Base-by-base conservation (phyloP, 2,329 filamentous ascomycete genomes). In the Cordyceps pruinosa region DNA sequence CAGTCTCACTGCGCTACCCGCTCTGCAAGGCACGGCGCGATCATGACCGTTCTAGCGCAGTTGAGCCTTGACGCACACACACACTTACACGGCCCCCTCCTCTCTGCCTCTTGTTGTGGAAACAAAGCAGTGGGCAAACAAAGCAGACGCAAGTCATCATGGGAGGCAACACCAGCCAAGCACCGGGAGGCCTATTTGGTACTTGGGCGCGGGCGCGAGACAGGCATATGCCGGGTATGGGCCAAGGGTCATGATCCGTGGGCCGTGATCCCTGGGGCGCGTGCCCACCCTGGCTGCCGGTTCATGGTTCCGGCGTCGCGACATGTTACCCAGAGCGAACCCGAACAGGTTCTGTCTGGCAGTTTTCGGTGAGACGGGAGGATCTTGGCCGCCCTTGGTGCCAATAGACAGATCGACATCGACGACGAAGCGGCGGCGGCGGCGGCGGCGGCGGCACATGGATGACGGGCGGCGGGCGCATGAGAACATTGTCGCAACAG, bases 1-100 rank as follows among this genome's bases (percentile, higher is more conserved):
- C 28, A 32, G 28, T 32, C 28, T 54, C 19, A 44, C 28, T 53
- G 50, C 50, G 50, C 42, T 54, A 55, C 44, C 42, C 42, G 52
- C 39, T 42, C 52, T 56, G 52, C 52, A 56, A 56, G 52, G 52
- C 48, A 56, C 52, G 37, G n/a, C 21, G 41, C 52, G 52, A 47
- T 48, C 34, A 56, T 32, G 15, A 10, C 44, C 52, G 21, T n/a
- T 47, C 37, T 54, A 54, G 42, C 42, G 51, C 41, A 46, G 26
- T 19, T 12, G 13, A 21, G 46, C 19, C 9, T 45, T 26, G 32
- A 21, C 19, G 9, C 30, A 28, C 25, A 35, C 51, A 12, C 42
- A 17, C 41, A 41, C 51, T 12, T 19, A 19, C 19, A n/a, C 23
- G 15, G 3, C 28, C 45, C 48, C 9, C 3, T 13, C 34, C n/a